phyloP scores from a whole-genome alignment of 164 flowering plant genomes.

The Stephania yunnanensis region DNA sequence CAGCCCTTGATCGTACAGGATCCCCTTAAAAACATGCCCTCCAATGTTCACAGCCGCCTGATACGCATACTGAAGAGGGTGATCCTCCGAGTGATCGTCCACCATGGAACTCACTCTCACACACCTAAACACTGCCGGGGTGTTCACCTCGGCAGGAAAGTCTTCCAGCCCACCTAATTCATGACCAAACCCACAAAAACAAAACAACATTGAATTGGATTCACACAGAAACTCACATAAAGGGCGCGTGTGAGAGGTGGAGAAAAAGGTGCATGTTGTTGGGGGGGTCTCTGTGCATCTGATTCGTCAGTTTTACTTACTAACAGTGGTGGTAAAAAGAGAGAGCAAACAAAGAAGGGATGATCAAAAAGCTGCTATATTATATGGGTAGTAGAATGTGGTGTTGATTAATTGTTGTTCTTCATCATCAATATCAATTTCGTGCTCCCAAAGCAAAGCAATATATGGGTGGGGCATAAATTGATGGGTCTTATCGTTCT shows the following conservation, averaged over 20 bases:
- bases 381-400: constrained; percentile 6
- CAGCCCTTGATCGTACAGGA: constrained; percentile 81
- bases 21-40: constrained; percentile 85
- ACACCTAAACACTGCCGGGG: constrained; percentile 54
- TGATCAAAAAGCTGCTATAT: constrained; percentile 11
- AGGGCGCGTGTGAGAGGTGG: background rate
- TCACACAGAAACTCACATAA: background rate
- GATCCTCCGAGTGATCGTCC: constrained; percentile 26
- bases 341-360: background rate
- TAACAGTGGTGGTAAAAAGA: constrained; percentile 31
- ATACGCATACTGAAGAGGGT: constrained; percentile 46
- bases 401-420: background rate
- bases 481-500: background rate
- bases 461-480: background rate
- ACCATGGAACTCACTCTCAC: constrained; percentile 52
- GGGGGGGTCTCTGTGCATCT: background rate
- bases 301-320: constrained; percentile 30
- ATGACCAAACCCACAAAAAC: constrained; percentile 15
- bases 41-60: constrained; percentile 87
- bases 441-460: constrained; percentile 24
- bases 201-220: background rate
- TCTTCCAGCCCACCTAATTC: constrained; percentile 58
- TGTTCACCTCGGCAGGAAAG: constrained; percentile 51
- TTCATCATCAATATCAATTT: constrained; percentile 16
- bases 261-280: background rate